These are phyloP conservation scores for Clavispora fructus DNA, from an alignment of 805 yeast genomes.

Conservation along the genomic window DNA sequence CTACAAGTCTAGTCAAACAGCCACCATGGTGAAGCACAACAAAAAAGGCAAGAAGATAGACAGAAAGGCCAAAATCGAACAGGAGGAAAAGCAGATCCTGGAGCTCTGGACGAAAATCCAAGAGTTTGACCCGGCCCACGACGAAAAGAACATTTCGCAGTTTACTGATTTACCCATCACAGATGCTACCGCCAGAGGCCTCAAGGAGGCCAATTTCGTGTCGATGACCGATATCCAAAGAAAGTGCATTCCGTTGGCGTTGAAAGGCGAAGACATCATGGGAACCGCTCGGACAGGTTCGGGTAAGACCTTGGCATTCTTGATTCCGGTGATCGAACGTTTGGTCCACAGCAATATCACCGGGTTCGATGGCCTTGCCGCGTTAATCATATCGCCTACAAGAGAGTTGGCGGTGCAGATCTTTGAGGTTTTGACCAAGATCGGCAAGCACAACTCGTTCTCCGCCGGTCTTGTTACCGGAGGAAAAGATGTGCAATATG, in stretches of 20 bases:
- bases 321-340: constrained; percentile 73
- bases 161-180: constrained; percentile 80
- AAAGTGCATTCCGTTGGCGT: constrained; percentile 66
- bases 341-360: constrained; percentile 69
- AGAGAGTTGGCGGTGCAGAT: constrained; percentile 89
- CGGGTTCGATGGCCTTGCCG: constrained; percentile 84
- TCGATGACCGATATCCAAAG: constrained; percentile 83
- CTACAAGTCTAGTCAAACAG: background rate
- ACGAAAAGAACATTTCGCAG: constrained; percentile 29
- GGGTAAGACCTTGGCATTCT: constrained; percentile 84
- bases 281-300: constrained; percentile 91
- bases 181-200: constrained; percentile 58
- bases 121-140: constrained; percentile 44
- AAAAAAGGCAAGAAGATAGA: constrained; percentile 15
- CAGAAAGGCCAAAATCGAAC: constrained; percentile 19
- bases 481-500: constrained; percentile 82
- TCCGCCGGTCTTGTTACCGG: constrained; percentile 93
- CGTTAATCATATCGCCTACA: constrained; percentile 85
- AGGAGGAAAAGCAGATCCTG: constrained; percentile 32
- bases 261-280: constrained; percentile 73
- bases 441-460: constrained; percentile 69
- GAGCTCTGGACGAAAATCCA: constrained; percentile 47
- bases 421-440: constrained; percentile 77
- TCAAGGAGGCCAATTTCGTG: constrained; percentile 72
- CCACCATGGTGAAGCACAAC: constrained; percentile 10